A percentile compares a stretch with the other conserved stretches of the same genome.
Evolutionary conservation across 1,139 yeast species (phyloP).

Genomic region (Yamadazyma triangularis): DNA sequence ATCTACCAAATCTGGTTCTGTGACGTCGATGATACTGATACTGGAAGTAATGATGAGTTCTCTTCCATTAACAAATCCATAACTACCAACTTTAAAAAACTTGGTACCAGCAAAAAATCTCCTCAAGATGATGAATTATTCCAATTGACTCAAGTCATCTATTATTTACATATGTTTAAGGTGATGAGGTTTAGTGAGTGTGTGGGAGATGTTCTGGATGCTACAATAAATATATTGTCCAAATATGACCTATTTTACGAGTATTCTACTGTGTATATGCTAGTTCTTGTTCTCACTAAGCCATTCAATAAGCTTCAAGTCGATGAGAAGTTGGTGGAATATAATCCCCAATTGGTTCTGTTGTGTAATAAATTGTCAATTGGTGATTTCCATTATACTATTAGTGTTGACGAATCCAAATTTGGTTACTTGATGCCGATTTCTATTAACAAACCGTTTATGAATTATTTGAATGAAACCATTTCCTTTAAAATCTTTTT

Average conservation of each 20-base stretch:
- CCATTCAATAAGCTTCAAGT: conserved; percentile 9
- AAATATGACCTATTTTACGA: conserved; percentile 6
- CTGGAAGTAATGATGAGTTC: conserved; percentile 1
- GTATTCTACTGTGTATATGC: conserved; percentile 4
- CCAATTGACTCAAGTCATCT: conserved; percentile 3
- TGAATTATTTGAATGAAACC: conserved; percentile 6
- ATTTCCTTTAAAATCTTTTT: conserved; percentile 12
- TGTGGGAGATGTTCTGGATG: not conserved
- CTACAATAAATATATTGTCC: conserved; percentile 1
- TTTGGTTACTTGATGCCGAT: conserved; percentile 4
- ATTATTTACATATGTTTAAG: conserved; percentile 6
- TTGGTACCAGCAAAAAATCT: conserved; percentile 1
- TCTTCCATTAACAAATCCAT: conserved; percentile 3
- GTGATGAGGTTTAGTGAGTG: conserved; percentile 1
- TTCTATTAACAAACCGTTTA: conserved; percentile 2
- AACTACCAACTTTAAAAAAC: conserved; percentile 6
- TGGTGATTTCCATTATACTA: conserved; percentile 2
- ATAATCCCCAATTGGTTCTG: conserved; percentile 1
- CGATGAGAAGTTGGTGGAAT: conserved; percentile 1
- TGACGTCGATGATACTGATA: conserved; percentile 2
- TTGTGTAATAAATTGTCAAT: conserved; percentile 3
- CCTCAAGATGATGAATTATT: conserved; percentile 3
- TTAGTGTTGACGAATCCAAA: conserved; percentile 1
- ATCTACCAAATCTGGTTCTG: conserved; percentile 11
- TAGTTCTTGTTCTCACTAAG: conserved; percentile 5